These are phyloP conservation scores for Aspergillus neoniger DNA, from an alignment of 2,329 filamentous ascomycete genomes.

Conservation along the genomic window DNA sequence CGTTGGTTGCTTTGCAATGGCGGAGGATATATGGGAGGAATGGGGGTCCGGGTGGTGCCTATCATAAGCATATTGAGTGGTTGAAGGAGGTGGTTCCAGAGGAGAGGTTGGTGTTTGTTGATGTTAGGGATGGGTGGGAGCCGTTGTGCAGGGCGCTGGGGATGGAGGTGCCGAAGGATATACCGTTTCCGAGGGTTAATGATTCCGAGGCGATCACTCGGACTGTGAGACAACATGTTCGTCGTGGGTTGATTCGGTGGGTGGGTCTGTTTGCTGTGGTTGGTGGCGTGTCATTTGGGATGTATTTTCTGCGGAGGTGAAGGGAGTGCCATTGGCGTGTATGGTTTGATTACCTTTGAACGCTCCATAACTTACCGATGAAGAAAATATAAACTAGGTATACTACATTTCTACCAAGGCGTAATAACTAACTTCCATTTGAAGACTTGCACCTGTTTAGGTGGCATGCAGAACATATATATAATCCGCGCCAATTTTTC, in stretches of 20 bases:
- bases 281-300: slow-evolving; percentile 12
- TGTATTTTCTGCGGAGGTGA: background rate
- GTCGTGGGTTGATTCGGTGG: slow-evolving; percentile 34
- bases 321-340: background rate
- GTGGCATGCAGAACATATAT: too few species aligned
- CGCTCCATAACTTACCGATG: too few species aligned
- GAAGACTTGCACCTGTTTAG: too few species aligned
- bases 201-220: slow-evolving; percentile 29
- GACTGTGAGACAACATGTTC: slow-evolving; percentile 24
- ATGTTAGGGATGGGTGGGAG: slow-evolving; percentile 48
- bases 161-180: slow-evolving; percentile 37
- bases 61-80: slow-evolving; percentile 28
- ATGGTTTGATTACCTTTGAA: too few species aligned
- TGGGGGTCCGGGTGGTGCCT: slow-evolving; percentile 14
- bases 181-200: slow-evolving; percentile 44
- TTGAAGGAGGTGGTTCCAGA: slow-evolving; percentile 30
- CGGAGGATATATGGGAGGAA: slow-evolving; percentile 20
- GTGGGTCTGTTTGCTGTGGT: slow-evolving; percentile 23
- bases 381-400: too few species aligned
- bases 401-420: too few species aligned
- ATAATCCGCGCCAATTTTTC: too few species aligned
- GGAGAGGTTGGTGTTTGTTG: slow-evolving; percentile 39
- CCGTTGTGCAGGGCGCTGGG: slow-evolving; percentile 49
- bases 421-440: too few species aligned
- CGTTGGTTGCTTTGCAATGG: slow-evolving; percentile 24